Evolutionary conservation across 345 rosid genomes (phyloP).

Genomic region (Acer yangbiense): DNA sequence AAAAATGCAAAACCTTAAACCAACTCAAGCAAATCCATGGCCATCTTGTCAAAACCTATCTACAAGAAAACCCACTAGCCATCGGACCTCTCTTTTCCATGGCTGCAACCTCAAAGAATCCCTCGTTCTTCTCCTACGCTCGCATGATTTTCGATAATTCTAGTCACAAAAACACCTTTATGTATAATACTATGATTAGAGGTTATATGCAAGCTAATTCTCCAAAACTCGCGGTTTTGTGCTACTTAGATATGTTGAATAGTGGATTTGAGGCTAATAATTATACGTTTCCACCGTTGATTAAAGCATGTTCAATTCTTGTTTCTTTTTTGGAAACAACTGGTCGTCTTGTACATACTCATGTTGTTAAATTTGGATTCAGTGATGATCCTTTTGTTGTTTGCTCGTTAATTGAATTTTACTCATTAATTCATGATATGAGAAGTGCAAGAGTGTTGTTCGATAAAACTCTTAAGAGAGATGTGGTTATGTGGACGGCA

Average conservation of each 20-base stretch:
- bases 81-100: constrained; percentile 32
- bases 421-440: constrained; percentile 17
- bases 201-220: constrained; percentile 27
- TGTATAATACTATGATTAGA: constrained; percentile 39
- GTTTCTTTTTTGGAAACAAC: constrained; percentile 4
- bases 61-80: constrained; percentile 22
- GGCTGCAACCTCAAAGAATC: constrained; percentile 26
- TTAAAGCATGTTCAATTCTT: constrained; percentile 35
- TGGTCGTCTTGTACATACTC: constrained; percentile 36
- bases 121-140: constrained; percentile 33
- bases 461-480: constrained; percentile 25
- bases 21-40: constrained; percentile 41
- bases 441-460: constrained; percentile 34
- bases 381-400: constrained; percentile 32
- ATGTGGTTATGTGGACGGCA: constrained; percentile 39
- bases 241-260: constrained; percentile 33
- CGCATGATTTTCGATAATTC: constrained; percentile 24
- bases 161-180: constrained; percentile 29
- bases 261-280: constrained; percentile 28
- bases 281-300: constrained; percentile 38
- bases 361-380: constrained; percentile 33
- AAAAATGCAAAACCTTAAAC: constrained; percentile 31
- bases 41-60: constrained; percentile 28
- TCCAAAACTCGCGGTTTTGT: constrained; percentile 22
- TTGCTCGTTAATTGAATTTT: constrained; percentile 42